These are phyloP conservation scores for Pachysandra terminalis DNA, from an alignment of 164 flowering plant genomes.

Conservation along the genomic window DNA sequence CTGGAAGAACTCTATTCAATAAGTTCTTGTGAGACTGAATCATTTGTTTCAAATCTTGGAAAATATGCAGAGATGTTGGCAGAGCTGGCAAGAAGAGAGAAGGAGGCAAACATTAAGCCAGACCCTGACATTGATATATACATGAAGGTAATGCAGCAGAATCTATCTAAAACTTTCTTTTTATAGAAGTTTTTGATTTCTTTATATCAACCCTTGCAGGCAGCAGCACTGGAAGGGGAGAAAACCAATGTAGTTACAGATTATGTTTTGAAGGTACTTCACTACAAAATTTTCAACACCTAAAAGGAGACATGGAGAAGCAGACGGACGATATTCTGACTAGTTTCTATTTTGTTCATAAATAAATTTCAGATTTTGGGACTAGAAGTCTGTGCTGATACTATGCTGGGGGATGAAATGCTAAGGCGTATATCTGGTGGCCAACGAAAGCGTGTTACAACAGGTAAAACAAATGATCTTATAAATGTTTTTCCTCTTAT, in stretches of 20 bases:
- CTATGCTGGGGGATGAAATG: slow-evolving; percentile 43
- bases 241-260: slow-evolving; percentile 32
- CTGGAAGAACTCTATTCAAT: neutral
- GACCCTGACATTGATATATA: slow-evolving; percentile 48
- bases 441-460: slow-evolving; percentile 41
- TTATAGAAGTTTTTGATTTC: neutral
- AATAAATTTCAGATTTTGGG: slow-evolving; percentile 34
- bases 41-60: neutral
- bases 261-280: slow-evolving; percentile 30
- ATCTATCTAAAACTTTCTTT: neutral
- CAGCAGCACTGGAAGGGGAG: slow-evolving; percentile 31
- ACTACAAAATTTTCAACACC: neutral
- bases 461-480: slow-evolving; percentile 22
- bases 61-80: slow-evolving; percentile 42
- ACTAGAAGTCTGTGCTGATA: slow-evolving; percentile 41
- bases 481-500: no score
- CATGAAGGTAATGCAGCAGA: slow-evolving; percentile 38
- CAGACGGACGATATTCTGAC: neutral
- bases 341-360: neutral
- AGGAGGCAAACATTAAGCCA: slow-evolving; percentile 47
- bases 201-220: slow-evolving; percentile 19
- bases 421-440: slow-evolving; percentile 47
- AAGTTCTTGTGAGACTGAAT: neutral
- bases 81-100: slow-evolving; percentile 47
- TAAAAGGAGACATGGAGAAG: neutral